These are phyloP conservation scores for Xylaria sp. DNA, from an alignment of 2,329 filamentous ascomycete genomes.

Conservation along the genomic window DNA sequence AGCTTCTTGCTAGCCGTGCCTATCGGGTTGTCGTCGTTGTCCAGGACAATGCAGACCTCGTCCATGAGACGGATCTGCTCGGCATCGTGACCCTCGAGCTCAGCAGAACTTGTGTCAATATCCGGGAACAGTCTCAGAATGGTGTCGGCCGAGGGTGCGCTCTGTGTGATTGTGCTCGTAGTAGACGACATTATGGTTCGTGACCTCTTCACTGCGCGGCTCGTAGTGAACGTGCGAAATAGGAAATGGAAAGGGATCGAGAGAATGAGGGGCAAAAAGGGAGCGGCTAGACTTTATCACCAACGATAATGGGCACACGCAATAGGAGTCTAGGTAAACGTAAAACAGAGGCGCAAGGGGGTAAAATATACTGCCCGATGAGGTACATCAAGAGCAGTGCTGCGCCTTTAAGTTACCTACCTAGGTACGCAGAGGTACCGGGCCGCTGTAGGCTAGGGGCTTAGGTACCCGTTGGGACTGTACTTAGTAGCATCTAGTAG, in stretches of 20 bases:
- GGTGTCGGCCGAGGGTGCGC: conserved; percentile 76
- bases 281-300: conserved; percentile 11
- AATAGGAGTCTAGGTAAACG: conserved; percentile 4
- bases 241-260: not conserved
- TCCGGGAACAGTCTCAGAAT: conserved; percentile 90
- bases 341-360: conserved; percentile 6
- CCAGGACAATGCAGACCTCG: conserved; percentile 95
- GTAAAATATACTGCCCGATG: not conserved
- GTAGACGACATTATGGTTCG: conserved; percentile 36
- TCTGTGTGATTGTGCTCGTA: conserved; percentile 52
- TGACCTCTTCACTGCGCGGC: conserved; percentile 1
- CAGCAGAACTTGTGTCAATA: conserved; percentile 71
- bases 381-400: not conserved
- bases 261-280: conserved; percentile 22
- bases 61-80: conserved; percentile 99
- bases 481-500: too few relatives aligned
- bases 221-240: conserved; percentile 16
- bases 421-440: not conserved
- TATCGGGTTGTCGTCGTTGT: conserved; percentile 90
- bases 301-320: not conserved
- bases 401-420: too few relatives aligned
- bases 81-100: conserved; percentile 90
- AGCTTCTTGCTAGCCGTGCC: conserved; percentile 98
- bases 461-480: too few relatives aligned
- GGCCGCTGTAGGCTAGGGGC: not conserved